Evolutionary conservation across 768 basidiomycete genomes (phyloP).

Genomic region (Antrodiella citrinella): DNA sequence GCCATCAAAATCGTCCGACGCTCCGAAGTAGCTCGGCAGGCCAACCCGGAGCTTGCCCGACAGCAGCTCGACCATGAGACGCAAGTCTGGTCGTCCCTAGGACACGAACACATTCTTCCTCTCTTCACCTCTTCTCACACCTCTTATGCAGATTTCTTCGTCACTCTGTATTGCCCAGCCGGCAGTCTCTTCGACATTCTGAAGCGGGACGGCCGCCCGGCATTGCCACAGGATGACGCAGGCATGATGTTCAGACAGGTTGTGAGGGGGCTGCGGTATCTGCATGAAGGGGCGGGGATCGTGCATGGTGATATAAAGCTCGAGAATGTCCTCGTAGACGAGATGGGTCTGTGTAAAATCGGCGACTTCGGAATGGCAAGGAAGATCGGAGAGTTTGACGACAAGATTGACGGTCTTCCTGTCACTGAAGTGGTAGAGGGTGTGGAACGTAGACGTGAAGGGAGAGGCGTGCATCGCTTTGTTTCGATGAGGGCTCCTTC

Average conservation of each 20-base stretch:
- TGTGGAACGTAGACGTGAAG: background rate
- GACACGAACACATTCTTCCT: constrained; percentile 82
- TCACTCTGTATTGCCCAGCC: constrained; percentile 78
- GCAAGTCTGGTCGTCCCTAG: constrained; percentile 63
- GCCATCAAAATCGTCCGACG: constrained; percentile 81
- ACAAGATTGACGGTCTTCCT: constrained; percentile 17
- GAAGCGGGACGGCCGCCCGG: constrained; percentile 58
- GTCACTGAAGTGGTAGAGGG: background rate
- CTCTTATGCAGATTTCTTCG: constrained; percentile 62
- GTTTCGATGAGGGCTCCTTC: background rate
- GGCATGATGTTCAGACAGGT: constrained; percentile 85
- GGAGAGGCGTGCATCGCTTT: background rate
- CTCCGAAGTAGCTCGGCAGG: constrained; percentile 45
- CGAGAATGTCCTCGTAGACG: constrained; percentile 92
- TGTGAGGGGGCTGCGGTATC: constrained; percentile 71
- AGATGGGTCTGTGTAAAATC: constrained; percentile 80
- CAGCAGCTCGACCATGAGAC: constrained; percentile 66
- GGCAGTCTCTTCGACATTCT: constrained; percentile 83
- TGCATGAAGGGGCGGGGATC: constrained; percentile 68
- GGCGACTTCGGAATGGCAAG: constrained; percentile 79
- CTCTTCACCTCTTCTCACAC: constrained; percentile 61
- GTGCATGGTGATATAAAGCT: constrained; percentile 96
- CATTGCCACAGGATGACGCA: constrained; percentile 67
- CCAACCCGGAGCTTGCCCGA: constrained; percentile 37
- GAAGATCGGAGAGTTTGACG: constrained; percentile 46